These are phyloP conservation scores for Ophioceras dolichostomum DNA, from an alignment of 2,329 filamentous ascomycete species.

Conservation along the genomic window DNA sequence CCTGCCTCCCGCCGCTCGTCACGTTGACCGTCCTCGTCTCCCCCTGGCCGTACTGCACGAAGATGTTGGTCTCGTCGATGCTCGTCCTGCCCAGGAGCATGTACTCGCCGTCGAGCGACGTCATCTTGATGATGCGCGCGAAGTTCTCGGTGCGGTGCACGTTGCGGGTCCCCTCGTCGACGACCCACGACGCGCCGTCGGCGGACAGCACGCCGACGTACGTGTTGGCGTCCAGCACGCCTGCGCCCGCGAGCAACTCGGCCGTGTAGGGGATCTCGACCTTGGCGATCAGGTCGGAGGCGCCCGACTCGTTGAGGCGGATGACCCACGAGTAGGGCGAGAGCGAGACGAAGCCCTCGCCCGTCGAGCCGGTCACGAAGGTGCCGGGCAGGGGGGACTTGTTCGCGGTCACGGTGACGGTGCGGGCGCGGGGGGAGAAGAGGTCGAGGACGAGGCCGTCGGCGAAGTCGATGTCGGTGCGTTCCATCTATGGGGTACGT, in stretches of 20 bases:
- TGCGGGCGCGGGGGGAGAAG: constrained; percentile 17
- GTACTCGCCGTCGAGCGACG: constrained; percentile 17
- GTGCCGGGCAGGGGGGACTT: constrained; percentile 12
- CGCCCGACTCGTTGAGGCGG: constrained; percentile 17
- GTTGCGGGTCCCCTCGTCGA: constrained; percentile 11
- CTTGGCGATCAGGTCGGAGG: constrained; percentile 19
- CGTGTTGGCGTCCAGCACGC: background rate
- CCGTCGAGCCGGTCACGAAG: constrained; percentile 17
- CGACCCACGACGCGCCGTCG: background rate
- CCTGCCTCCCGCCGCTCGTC: constrained; percentile 13
- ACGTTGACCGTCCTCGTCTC: constrained; percentile 16
- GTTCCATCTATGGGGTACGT: no score
- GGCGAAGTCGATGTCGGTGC: constrained; percentile 16
- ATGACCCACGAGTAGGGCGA: constrained; percentile 18
- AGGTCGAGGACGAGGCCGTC: constrained; percentile 20
- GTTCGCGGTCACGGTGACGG: constrained; percentile 17
- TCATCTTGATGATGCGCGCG: constrained; percentile 18
- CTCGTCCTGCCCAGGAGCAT: constrained; percentile 16
- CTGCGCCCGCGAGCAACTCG: constrained; percentile 31
- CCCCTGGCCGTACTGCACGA: constrained; percentile 19
- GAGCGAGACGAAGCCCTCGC: constrained; percentile 15
- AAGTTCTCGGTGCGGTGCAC: constrained; percentile 17
- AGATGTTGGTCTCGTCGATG: constrained; percentile 15
- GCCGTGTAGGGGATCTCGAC: constrained; percentile 56
- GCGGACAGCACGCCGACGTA: background rate